Percentiles rank a stretch among this genome's conserved stretches.
Evolutionary conservation across 2,329 filamentous ascomycete genomes (phyloP).

Genomic region (Chrysosporium keratinophilum): DNA sequence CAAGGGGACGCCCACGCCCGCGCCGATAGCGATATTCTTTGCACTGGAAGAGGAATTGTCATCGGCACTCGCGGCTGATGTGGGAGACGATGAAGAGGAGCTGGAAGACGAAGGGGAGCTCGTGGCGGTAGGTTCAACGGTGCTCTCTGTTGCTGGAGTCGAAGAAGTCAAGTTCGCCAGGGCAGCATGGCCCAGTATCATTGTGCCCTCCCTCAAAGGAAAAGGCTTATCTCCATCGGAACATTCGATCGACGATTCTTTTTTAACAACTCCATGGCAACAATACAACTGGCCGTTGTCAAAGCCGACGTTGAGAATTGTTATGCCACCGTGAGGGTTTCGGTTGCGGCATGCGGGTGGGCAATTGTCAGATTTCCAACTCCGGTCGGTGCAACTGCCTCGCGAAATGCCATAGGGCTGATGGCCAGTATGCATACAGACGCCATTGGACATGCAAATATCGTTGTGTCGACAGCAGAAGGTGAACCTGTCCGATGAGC

Average conservation of each 20-base stretch:
- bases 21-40: conserved; percentile 22
- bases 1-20: conserved; percentile 24
- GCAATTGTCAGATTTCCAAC: conserved; percentile 22
- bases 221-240: conserved; percentile 20
- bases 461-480: conserved; percentile 21
- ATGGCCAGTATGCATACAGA: conserved; percentile 18
- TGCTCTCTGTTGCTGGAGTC: not conserved
- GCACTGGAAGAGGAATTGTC: conserved; percentile 5
- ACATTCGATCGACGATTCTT: conserved; percentile 15
- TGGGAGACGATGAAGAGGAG: not conserved
- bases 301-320: conserved; percentile 19
- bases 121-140: not conserved
- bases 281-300: conserved; percentile 20
- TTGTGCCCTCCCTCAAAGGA: conserved; percentile 18
- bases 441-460: conserved; percentile 26
- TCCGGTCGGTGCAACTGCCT: conserved; percentile 23
- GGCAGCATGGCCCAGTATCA: conserved; percentile 19
- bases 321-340: conserved; percentile 15
- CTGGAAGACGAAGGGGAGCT: too few species aligned
- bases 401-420: conserved; percentile 24
- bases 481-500: conserved; percentile 20
- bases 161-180: conserved; percentile 18
- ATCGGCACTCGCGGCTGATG: not conserved
- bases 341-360: conserved; percentile 16
- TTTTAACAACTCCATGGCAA: conserved; percentile 16